Evolutionary conservation across 1,284 basidiomycete genomes (phyloP).

Genomic region (Melampsora americana): DNA sequence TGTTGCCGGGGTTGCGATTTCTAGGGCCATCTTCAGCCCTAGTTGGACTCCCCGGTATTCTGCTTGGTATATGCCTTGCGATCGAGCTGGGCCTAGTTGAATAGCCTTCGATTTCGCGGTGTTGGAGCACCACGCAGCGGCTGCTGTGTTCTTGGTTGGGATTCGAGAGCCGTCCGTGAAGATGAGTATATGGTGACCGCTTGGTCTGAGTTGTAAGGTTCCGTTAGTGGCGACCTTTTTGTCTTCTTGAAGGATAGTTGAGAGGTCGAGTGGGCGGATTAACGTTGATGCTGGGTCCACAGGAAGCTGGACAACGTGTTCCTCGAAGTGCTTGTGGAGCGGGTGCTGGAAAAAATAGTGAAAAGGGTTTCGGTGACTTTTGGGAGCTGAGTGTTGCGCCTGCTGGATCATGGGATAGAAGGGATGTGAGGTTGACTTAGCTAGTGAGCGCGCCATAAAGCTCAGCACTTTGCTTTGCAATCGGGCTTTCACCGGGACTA

Average conservation of each 20-base stretch:
- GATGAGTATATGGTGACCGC: background rate
- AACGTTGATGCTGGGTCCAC: background rate
- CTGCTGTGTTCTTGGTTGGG: slow-evolving; percentile 1
- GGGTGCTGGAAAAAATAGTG: background rate
- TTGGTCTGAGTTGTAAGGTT: background rate
- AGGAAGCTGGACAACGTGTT: background rate
- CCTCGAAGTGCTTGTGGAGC: background rate
- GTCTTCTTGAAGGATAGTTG: background rate
- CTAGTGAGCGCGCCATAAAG: background rate
- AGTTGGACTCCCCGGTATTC: background rate
- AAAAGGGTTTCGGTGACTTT: background rate
- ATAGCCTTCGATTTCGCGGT: background rate
- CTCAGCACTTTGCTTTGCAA: background rate
- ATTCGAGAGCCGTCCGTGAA: slow-evolving; percentile 17
- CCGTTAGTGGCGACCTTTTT: background rate
- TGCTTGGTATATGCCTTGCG: background rate
- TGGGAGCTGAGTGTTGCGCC: background rate
- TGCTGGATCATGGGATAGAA: background rate
- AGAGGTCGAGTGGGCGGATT: background rate
- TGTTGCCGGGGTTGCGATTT: background rate
- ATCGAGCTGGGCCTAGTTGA: background rate
- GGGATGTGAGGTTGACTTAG: background rate
- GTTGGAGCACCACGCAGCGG: slow-evolving; percentile 7
- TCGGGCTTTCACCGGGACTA: background rate
- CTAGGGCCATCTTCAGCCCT: background rate